Conservation (phyloP, 768 basidiomycete genomes). For the Leccinum longicurvipes region DNA sequence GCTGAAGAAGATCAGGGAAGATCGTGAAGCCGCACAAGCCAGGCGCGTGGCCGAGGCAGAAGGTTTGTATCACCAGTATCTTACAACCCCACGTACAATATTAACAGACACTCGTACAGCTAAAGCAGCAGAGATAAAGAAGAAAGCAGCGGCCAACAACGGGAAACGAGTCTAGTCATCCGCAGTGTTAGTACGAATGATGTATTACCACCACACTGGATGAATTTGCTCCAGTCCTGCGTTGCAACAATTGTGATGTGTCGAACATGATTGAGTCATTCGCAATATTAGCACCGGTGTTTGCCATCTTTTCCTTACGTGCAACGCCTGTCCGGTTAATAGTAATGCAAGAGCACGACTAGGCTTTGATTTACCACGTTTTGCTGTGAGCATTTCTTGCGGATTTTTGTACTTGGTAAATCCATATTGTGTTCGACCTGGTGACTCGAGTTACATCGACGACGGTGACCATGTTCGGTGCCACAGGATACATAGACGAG, state of each 20-base stretch:
- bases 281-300: neutral
- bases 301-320: neutral
- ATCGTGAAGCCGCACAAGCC: constrained; percentile 84
- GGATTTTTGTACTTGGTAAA: neutral
- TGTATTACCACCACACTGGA: neutral
- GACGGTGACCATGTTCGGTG: neutral
- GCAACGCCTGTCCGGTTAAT: neutral
- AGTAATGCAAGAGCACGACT: neutral
- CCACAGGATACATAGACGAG: neutral
- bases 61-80: constrained; percentile 43
- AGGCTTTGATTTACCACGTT: neutral
- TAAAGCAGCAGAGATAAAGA: constrained; percentile 60
- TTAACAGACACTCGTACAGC: constrained; percentile 36
- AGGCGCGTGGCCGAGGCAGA: constrained; percentile 88
- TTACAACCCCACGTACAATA: neutral
- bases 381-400: neutral
- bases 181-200: neutral
- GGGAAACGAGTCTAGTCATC: constrained; percentile 33
- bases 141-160: constrained; percentile 42
- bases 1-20: constrained; percentile 79
- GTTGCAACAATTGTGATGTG: neutral
- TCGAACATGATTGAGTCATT: neutral
- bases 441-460: neutral
- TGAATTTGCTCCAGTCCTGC: neutral
- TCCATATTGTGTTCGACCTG: neutral